A percentile compares a stretch with the other conserved stretches of the same genome.
Evolutionary conservation across 2,329 filamentous ascomycete genomes (phyloP).

Genomic region (Fusarium sp.): DNA sequence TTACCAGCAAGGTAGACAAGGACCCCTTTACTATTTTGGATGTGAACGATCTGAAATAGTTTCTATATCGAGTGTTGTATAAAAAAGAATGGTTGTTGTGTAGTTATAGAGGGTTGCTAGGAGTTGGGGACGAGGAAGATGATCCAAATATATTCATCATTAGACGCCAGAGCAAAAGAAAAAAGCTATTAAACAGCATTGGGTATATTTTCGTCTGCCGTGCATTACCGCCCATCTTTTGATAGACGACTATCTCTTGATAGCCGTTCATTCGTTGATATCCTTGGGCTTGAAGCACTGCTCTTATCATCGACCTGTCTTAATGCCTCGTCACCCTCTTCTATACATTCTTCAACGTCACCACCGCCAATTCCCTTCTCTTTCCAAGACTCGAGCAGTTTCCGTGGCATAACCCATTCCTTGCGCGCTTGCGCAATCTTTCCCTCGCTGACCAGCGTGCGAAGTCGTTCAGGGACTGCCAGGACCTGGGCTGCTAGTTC

Average conservation of each 20-base stretch:
- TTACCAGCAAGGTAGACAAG: constrained; percentile 82
- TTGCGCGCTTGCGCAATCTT: constrained; percentile 69
- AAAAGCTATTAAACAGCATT: constrained; percentile 20
- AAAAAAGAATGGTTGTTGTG: background rate
- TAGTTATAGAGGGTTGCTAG: background rate
- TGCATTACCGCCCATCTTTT: constrained; percentile 35
- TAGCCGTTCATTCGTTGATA: constrained; percentile 36
- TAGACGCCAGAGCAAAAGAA: background rate
- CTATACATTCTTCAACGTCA: constrained; percentile 66
- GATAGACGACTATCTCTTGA: constrained; percentile 39
- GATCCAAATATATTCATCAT: background rate
- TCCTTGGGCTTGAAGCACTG: constrained; percentile 36
- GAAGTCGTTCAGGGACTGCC: constrained; percentile 69
- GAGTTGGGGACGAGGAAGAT: background rate
- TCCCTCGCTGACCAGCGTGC: constrained; percentile 69
- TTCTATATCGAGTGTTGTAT: background rate
- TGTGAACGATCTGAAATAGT: constrained; percentile 55
- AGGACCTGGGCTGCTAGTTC: constrained; percentile 73
- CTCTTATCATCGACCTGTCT: constrained; percentile 37
- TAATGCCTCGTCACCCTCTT: constrained; percentile 66
- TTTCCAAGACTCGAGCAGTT: constrained; percentile 65
- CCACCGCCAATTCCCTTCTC: constrained; percentile 66
- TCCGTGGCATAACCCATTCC: constrained; percentile 67
- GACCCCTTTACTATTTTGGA: constrained; percentile 89
- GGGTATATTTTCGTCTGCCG: constrained; percentile 41